Conservation (phyloP, 139 green algal genomes). For the Tetraselmis chui region DNA sequence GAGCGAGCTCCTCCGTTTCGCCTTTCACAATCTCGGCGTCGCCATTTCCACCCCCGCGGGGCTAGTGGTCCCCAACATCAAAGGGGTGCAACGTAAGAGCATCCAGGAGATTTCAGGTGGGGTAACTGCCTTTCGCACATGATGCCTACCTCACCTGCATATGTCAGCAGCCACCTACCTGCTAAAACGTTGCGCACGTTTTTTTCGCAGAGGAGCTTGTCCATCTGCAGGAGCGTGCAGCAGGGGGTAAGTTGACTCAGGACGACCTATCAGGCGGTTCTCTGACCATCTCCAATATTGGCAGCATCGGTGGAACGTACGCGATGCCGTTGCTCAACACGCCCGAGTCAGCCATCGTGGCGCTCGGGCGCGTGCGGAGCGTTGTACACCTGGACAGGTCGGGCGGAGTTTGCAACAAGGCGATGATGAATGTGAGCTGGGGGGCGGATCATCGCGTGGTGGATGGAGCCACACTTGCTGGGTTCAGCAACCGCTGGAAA, state of each 20-base stretch:
- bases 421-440: slow-evolving; percentile 57
- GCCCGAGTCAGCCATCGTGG: slow-evolving; percentile 78
- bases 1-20: slow-evolving; percentile 57
- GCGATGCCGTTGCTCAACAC: slow-evolving; percentile 67
- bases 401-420: not conserved
- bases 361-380: slow-evolving; percentile 54
- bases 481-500: slow-evolving; percentile 59
- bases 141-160: too few relatives aligned
- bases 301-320: slow-evolving; percentile 76
- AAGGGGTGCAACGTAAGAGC: slow-evolving; percentile 47
- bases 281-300: slow-evolving; percentile 85
- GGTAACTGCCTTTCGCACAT: too few relatives aligned
- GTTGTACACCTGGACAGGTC: slow-evolving; percentile 17
- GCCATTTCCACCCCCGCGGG: slow-evolving; percentile 78
- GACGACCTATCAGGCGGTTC: slow-evolving; percentile 65
- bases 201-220: slow-evolving; percentile 52
- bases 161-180: too few relatives aligned
- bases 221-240: slow-evolving; percentile 57
- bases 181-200: too few relatives aligned
- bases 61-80: slow-evolving; percentile 82
- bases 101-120: slow-evolving; percentile 45
- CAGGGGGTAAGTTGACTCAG: slow-evolving; percentile 41
- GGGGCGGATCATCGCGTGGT: slow-evolving; percentile 79
- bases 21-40: slow-evolving; percentile 79
- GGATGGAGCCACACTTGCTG: slow-evolving; percentile 76